A percentile compares a stretch with the other conserved stretches of the same genome.
Evolutionary conservation across 2,329 filamentous ascomycete species (phyloP).

Genomic region (Elsinoe necatrix): DNA sequence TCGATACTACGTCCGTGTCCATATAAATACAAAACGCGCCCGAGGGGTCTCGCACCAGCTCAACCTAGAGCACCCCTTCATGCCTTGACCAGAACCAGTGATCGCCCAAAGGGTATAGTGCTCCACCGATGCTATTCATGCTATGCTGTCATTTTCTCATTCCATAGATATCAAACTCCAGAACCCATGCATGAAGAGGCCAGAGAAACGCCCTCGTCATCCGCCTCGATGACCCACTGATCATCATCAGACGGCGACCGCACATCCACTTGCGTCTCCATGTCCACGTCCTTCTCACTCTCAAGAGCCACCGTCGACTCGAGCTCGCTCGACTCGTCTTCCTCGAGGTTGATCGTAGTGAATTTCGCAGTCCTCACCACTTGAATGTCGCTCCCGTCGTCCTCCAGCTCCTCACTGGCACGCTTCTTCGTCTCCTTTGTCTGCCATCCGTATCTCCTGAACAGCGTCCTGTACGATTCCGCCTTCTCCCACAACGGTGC

Average conservation of each 20-base stretch:
- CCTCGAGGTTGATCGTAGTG: neutral
- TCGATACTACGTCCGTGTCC: neutral
- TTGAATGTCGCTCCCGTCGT: neutral
- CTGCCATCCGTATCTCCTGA: neutral
- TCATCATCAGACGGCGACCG: neutral
- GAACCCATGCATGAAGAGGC: neutral
- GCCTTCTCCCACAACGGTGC: neutral
- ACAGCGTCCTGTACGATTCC: neutral
- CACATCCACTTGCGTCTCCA: neutral
- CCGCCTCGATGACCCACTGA: neutral
- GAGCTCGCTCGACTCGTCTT: neutral
- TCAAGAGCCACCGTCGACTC: neutral
- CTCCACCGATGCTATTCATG: conserved; percentile 11
- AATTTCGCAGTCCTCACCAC: neutral
- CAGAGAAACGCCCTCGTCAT: neutral
- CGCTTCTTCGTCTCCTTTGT: neutral
- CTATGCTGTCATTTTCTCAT: neutral
- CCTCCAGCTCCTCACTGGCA: neutral
- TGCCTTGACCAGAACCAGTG: neutral
- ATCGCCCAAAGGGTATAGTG: conserved; percentile 9
- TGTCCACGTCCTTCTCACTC: neutral
- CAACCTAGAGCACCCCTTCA: neutral
- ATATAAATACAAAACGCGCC: neutral
- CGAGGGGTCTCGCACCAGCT: neutral
- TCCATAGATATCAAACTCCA: neutral